phyloP scores from a whole-genome alignment of 257 asterid species.

The Salvia splendens region DNA sequence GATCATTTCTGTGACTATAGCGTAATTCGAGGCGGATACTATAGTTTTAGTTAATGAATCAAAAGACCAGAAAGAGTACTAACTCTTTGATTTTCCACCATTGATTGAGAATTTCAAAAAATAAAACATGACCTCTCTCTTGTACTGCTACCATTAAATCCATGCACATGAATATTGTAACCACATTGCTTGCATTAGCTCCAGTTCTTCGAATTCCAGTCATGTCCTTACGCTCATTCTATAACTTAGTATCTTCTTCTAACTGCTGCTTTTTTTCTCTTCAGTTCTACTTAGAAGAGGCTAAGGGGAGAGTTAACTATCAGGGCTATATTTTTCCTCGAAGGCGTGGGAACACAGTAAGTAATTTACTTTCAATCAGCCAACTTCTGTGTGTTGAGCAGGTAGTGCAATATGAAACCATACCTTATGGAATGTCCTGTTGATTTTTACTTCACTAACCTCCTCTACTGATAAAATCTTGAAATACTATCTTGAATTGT shows the following conservation, averaged over 20 bases:
- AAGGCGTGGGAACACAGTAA: conserved; percentile 76
- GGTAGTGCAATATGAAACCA: too few species aligned
- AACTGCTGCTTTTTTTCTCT: background rate
- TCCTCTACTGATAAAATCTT: too few species aligned
- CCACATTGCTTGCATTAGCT: background rate
- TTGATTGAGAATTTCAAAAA: conserved; percentile 6
- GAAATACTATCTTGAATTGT: background rate
- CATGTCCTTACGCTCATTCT: conserved; percentile 8
- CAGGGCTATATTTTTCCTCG: conserved; percentile 94
- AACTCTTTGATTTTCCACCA: background rate
- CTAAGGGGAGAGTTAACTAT: conserved; percentile 86
- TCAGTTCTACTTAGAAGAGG: conserved; percentile 93
- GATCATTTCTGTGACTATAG: conserved; percentile 1
- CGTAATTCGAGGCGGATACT: conserved; percentile 4
- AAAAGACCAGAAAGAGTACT: background rate
- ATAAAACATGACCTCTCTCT: background rate
- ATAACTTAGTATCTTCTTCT: conserved; percentile 17
- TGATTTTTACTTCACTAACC: too few species aligned
- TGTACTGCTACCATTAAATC: conserved; percentile 13
- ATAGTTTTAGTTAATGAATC: background rate
- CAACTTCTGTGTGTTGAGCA: conserved; percentile 5
- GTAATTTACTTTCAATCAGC: conserved; percentile 35
- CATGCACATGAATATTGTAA: background rate
- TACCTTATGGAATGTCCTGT: too few species aligned
- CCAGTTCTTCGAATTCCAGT: conserved; percentile 4